A percentile compares a stretch with the other conserved stretches of the same genome.
These are phyloP conservation scores for Geosiphon pyriformis DNA, from an alignment of 192 early-diverging fungal species.

Conservation along the genomic window DNA sequence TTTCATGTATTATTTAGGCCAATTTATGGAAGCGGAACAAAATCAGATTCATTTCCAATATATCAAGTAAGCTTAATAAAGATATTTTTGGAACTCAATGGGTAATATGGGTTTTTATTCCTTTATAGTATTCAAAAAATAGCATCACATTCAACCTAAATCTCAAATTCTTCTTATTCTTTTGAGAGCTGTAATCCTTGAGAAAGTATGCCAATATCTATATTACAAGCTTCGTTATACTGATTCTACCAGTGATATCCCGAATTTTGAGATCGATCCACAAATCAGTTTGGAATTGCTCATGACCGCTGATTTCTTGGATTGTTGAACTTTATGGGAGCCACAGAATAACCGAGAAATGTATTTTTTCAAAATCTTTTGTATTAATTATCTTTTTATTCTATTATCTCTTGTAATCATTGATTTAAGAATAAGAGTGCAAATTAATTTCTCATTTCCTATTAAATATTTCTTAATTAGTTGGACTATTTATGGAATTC, in stretches of 20 bases:
- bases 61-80: conserved; percentile 90
- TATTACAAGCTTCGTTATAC: conserved; percentile 79
- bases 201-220: conserved; percentile 92
- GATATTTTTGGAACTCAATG: neutral
- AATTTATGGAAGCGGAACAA: conserved; percentile 87
- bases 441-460: no score
- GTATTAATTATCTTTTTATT: no score
- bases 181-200: conserved; percentile 77
- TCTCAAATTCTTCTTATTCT: conserved; percentile 9
- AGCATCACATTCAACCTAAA: conserved; percentile 20
- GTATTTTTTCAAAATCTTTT: no score
- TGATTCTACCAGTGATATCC: conserved; percentile 64
- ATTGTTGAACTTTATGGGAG: conserved; percentile 7
- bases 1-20: conserved; percentile 46
- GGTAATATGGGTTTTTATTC: no score
- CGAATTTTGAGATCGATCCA: conserved; percentile 86
- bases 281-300: conserved; percentile 86
- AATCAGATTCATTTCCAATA: conserved; percentile 85
- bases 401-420: no score
- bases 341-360: no score
- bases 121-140: no score
- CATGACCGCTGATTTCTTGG: conserved; percentile 91
- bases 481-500: no score
- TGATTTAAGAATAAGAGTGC: no score
- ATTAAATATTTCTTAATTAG: no score